Evolutionary conservation across 2,329 filamentous ascomycete species (phyloP).

Genomic region (Colletotrichum tanaceti): DNA sequence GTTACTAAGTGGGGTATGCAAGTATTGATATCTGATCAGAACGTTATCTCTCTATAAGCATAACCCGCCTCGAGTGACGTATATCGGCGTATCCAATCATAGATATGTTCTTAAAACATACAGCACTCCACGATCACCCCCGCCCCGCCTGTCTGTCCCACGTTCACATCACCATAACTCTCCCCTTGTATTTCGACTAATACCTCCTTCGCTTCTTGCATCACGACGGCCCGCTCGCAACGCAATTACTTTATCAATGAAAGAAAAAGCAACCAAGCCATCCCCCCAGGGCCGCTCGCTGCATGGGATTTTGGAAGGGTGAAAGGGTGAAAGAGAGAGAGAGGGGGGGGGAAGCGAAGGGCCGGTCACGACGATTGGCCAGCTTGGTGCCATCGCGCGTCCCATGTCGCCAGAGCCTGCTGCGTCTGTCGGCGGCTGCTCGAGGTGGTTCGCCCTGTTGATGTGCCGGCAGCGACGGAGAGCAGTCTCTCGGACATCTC

Average conservation of each 20-base stretch:
- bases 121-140: background rate
- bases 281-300: background rate
- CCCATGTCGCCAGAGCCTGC: conserved; percentile 5
- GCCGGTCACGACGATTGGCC: conserved; percentile 22
- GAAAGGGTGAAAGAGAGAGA: no score
- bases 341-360: no score
- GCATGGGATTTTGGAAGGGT: background rate
- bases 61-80: background rate
- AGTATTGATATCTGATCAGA: background rate
- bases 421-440: conserved; percentile 17
- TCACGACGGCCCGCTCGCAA: background rate
- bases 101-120: conserved; percentile 24
- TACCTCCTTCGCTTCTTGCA: background rate
- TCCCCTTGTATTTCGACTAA: background rate
- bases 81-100: background rate
- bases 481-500: conserved; percentile 29
- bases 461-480: conserved; percentile 7
- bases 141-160: no score
- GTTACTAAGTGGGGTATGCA: conserved; percentile 18
- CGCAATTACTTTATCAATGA: no score
- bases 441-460: conserved; percentile 4
- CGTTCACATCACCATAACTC: no score
- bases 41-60: background rate
- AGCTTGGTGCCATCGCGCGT: conserved; percentile 18
- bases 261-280: background rate